Percentiles rank a stretch among this genome's conserved stretches.
Conservation (phyloP, 2,329 filamentous ascomycete genomes). For the Xylariaceae sp. region DNA sequence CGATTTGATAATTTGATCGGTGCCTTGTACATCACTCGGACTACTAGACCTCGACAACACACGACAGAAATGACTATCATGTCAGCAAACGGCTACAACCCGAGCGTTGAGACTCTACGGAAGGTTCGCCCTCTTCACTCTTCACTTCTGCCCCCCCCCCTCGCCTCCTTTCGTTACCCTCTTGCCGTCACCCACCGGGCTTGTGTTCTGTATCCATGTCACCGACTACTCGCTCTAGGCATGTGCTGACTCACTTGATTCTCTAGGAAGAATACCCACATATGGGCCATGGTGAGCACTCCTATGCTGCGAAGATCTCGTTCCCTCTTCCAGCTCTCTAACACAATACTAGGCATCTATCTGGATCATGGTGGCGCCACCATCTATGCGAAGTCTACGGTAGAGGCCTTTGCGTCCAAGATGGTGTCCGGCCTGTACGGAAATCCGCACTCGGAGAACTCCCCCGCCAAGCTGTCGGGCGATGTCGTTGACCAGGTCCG, state of each 20-base stretch:
- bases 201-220: too few relatives aligned
- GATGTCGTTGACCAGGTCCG: conserved; percentile 52
- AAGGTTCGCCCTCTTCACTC: conserved; percentile 9
- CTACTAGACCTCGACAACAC: background rate
- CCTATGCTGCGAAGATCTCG: too few relatives aligned
- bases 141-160: too few relatives aligned
- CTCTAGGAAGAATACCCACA: conserved; percentile 36
- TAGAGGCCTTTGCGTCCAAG: conserved; percentile 50
- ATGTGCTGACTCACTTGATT: conserved; percentile 4
- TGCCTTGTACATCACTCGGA: conserved; percentile 1
- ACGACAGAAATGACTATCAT: conserved; percentile 17
- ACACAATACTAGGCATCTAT: conserved; percentile 41
- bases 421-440: conserved; percentile 56
- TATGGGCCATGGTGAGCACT: conserved; percentile 36
- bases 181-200: too few relatives aligned
- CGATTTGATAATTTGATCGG: too few relatives aligned
- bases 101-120: conserved; percentile 33
- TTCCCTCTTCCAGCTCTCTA: too few relatives aligned
- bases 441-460: conserved; percentile 62
- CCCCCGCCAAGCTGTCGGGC: conserved; percentile 52
- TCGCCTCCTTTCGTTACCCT: background rate
- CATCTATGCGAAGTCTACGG: conserved; percentile 53
- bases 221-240: too few relatives aligned
- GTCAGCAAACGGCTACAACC: conserved; percentile 28
- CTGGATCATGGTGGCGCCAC: conserved; percentile 55